These are phyloP conservation scores for Cercospora sp. DNA, from an alignment of 2,329 filamentous ascomycete species.

Conservation along the genomic window DNA sequence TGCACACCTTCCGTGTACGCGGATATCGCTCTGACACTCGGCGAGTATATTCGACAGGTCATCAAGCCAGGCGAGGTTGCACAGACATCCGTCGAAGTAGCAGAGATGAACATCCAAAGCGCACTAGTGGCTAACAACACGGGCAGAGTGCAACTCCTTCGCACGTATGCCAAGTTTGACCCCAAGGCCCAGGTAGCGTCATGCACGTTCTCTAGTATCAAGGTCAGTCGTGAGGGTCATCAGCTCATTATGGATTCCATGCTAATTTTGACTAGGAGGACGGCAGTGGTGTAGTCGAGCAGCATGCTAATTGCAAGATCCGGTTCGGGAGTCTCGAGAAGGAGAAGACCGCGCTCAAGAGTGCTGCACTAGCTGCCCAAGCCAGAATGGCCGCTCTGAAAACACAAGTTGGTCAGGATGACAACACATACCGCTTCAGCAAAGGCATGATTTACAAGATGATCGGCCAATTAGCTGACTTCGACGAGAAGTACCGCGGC, in stretches of 20 bases:
- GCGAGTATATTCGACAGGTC: slow-evolving; percentile 26
- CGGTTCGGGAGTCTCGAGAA: slow-evolving; percentile 31
- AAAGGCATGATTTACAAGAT: slow-evolving; percentile 22
- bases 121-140: slow-evolving; percentile 28
- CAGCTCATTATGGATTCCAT: neutral
- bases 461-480: slow-evolving; percentile 23
- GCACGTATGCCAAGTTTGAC: slow-evolving; percentile 15
- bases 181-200: neutral
- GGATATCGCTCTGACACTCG: slow-evolving; percentile 40
- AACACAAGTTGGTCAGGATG: slow-evolving; percentile 10
- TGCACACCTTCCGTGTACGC: slow-evolving; percentile 43
- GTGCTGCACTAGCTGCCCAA: slow-evolving; percentile 24
- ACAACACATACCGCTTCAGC: slow-evolving; percentile 29
- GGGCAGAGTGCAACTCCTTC: slow-evolving; percentile 15
- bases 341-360: slow-evolving; percentile 24
- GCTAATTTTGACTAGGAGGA: slow-evolving; percentile 17
- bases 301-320: slow-evolving; percentile 17
- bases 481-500: slow-evolving; percentile 36
- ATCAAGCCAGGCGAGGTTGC: slow-evolving; percentile 5
- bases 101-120: slow-evolving; percentile 43
- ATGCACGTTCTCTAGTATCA: slow-evolving; percentile 14
- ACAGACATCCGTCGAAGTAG: slow-evolving; percentile 41
- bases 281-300: slow-evolving; percentile 6
- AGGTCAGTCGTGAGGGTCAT: neutral
- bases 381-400: slow-evolving; percentile 7